Base-by-base conservation (phyloP, 2,329 filamentous ascomycete species). In the Penicillium hordei region DNA sequence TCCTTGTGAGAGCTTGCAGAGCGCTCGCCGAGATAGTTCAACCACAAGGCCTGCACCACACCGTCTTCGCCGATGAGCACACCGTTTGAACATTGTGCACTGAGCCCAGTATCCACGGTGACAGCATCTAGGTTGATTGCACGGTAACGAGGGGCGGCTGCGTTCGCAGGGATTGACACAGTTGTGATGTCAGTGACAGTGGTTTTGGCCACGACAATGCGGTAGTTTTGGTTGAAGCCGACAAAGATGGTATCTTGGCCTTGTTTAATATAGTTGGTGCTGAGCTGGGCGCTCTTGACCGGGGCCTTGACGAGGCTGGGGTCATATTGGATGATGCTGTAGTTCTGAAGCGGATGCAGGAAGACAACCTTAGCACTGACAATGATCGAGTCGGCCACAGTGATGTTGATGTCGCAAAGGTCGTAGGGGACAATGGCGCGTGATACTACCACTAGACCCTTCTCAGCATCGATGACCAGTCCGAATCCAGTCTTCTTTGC, bases 171-270 rank as follows among this genome's bases (percentile, higher is more conserved):
- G 60, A 99, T 97, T 0, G 93, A 91, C 3, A 97, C 94, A 2
- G 94, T 94, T 12, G 93, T 97, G 69, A 99, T 95, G 73, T 99
- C 94, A 0, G 95, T 99, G 15, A 99, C 92, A 0, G 89, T 91
- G 0, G 94, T 97, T 67, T 96, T 92, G 5, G 92, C 90, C 66
- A 97, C 91, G 4, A 97, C 93, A 40, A 97, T 91, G 36, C 93
- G 87, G 60, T 93, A 89, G 64, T 97, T 97, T 65, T 95, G 88
- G 72, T 99, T 99, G 79, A 96, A 95, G n/a, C 94, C 95, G 62
- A 99, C 89, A 76, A 99, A 99, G 65, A 96, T 93, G 0, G 93
- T 97, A 57, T 93, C 89, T 48, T 93, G 91, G 36, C 94, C 94
- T 78, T 97, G 94, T 51, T 91, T 93, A 72, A 97, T 91, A 67